A percentile compares a stretch with the other conserved stretches of the same genome.
phyloP scores from a whole-genome alignment of 768 basidiomycete genomes.

The Lactarius sp. region DNA sequence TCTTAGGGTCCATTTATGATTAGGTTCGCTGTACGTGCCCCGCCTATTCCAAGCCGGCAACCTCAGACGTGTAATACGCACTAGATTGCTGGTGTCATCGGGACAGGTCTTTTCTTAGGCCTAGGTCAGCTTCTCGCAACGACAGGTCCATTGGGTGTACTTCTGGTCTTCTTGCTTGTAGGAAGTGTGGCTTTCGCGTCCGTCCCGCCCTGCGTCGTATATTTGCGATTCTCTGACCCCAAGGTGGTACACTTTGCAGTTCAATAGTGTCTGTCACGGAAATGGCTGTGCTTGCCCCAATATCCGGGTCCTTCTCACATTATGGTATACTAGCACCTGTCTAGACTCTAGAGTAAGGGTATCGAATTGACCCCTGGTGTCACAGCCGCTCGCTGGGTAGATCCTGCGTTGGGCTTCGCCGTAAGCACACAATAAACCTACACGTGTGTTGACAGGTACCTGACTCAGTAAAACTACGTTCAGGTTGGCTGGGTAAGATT shows the following conservation, averaged over 20 bases:
- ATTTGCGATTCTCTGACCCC: neutral
- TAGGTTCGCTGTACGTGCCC: constrained; percentile 21
- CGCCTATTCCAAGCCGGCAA: neutral
- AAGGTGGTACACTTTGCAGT: constrained; percentile 16
- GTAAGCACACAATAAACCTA: constrained; percentile 21
- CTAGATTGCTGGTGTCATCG: constrained; percentile 31
- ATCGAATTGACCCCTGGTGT: neutral
- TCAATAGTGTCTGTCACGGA: constrained; percentile 32
- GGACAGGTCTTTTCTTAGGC: constrained; percentile 33
- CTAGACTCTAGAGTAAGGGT: neutral
- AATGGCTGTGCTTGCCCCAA: constrained; percentile 31
- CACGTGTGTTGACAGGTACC: neutral
- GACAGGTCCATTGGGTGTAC: constrained; percentile 31
- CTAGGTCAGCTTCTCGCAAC: constrained; percentile 31
- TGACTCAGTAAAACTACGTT: neutral
- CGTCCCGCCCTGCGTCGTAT: constrained; percentile 2
- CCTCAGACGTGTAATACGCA: neutral
- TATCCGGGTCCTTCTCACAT: constrained; percentile 31
- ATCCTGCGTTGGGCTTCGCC: constrained; percentile 33
- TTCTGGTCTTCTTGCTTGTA: constrained; percentile 31
- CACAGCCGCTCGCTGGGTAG: constrained; percentile 34
- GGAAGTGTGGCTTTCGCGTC: constrained; percentile 32
- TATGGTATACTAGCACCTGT: constrained; percentile 26
- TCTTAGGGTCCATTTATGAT: neutral
- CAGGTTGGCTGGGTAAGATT: constrained; percentile 26